A percentile compares a stretch with the other conserved stretches of the same genome.
Evolutionary conservation across 331 rosid genomes (phyloP).

Genomic region (Cydonia oblonga): DNA sequence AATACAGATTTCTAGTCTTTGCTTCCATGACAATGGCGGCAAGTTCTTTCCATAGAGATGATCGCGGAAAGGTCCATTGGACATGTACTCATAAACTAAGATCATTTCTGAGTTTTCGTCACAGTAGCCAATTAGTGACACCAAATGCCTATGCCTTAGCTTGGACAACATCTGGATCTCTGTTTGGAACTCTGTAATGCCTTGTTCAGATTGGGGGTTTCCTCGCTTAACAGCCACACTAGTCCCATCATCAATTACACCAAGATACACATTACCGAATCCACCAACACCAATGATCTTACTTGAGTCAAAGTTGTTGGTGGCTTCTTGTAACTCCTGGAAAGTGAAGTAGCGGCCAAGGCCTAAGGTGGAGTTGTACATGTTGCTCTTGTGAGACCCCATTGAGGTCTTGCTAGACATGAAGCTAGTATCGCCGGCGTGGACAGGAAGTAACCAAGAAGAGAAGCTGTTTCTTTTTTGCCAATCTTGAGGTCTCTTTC

Average conservation of each 20-base stretch:
- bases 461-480: slow-evolving; percentile 35
- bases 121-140: slow-evolving; percentile 74
- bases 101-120: slow-evolving; percentile 81
- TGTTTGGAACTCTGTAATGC: slow-evolving; percentile 66
- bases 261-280: slow-evolving; percentile 70
- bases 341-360: slow-evolving; percentile 32
- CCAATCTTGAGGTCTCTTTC: slow-evolving; percentile 34
- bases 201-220: slow-evolving; percentile 75
- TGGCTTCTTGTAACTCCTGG: slow-evolving; percentile 23
- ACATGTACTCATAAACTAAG: slow-evolving; percentile 81
- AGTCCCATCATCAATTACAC: slow-evolving; percentile 52
- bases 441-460: slow-evolving; percentile 31
- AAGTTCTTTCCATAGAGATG: slow-evolving; percentile 64
- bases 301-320: slow-evolving; percentile 26
- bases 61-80: slow-evolving; percentile 71
- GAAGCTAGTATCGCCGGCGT: slow-evolving; percentile 20
- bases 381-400: too few relatives aligned
- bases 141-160: slow-evolving; percentile 75
- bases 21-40: slow-evolving; percentile 62
- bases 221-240: slow-evolving; percentile 68
- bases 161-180: slow-evolving; percentile 83
- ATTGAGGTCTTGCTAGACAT: slow-evolving; percentile 17
- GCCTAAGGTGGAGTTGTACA: slow-evolving; percentile 16
- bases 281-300: slow-evolving; percentile 74
- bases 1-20: slow-evolving; percentile 63